Evolutionary conservation across 805 yeast species (phyloP), one percentile per base, ranked within the genome.

Genomic region (Yamadazyma olivae): DNA sequence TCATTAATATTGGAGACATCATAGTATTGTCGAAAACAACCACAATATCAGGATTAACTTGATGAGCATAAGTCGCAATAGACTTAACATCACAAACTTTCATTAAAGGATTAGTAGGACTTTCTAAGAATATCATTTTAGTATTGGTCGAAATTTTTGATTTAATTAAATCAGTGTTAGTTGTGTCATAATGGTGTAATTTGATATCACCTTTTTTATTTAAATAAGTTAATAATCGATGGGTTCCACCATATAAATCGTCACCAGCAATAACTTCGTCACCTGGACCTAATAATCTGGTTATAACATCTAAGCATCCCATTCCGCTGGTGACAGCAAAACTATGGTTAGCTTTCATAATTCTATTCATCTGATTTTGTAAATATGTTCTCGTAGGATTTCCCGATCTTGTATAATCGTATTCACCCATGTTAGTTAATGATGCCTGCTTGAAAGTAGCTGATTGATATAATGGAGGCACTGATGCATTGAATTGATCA

Each of bases 1-100:
- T 73, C 80, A 86, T 80, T 51, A 82, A 71, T 43, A 90, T 61
- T 9, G 97, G 97, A 19, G 95, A 81, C 95, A 90, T 83, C 98
- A 90, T 90, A 40, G 97, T 91, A 70, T 91, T 90, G 64, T 90
- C 97, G 43, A 90, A 90, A 10, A 87, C 95, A 27, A 87, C 80
- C 33, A 82, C 56, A 36, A 83, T 71, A 25, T 80, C 72, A 13
- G 95, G 88, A 53, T 73, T 82, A 27, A 73, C 68, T 28, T 62
- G 56, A 54, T 87, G 93, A 30, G 90, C 89, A 43, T 75, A 68
- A 25, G 66, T 64, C 13, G 89, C 64, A 40, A 89, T 79, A 22
- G 77, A 64, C 41, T 76, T 79, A 35, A 90, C 77, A 56, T 91
- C 95, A 40, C 86, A 80, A 41, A 90, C 85, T 62, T 88, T 86